Conservation (phyloP, 495 filamentous ascomycete genomes). For the Aspergillus indologenus region DNA sequence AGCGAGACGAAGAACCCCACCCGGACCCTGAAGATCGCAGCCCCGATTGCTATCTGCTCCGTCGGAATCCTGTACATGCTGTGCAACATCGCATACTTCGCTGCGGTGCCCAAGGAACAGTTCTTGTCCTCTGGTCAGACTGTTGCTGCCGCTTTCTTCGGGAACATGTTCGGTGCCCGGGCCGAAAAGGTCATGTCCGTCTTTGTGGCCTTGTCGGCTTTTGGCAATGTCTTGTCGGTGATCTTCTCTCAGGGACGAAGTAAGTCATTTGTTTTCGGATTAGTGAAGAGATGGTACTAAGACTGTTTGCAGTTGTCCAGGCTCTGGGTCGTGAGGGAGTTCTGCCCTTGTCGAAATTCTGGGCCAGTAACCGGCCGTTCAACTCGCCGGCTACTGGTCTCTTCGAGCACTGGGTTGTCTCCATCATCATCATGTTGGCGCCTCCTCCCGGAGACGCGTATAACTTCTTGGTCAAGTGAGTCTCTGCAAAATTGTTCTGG, state of each 20-base stretch:
- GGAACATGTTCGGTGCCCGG: conserved; percentile 60
- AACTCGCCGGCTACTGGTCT: conserved; percentile 60
- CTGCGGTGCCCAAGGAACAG: conserved; percentile 61
- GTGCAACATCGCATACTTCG: conserved; percentile 71
- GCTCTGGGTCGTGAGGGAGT: conserved; percentile 66
- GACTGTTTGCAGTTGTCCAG: conserved; percentile 46
- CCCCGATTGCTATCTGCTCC: conserved; percentile 56
- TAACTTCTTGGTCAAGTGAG: conserved; percentile 61
- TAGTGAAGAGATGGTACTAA: not conserved
- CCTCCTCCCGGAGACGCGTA: conserved; percentile 64
- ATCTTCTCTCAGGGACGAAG: conserved; percentile 66
- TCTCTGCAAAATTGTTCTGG: conserved; percentile 14
- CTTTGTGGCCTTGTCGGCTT: conserved; percentile 68
- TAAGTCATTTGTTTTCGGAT: conserved; percentile 26
- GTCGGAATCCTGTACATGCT: conserved; percentile 66
- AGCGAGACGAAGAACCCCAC: conserved; percentile 61
- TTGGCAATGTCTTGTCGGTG: conserved; percentile 68
- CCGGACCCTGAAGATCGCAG: conserved; percentile 61
- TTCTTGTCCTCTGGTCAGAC: conserved; percentile 57
- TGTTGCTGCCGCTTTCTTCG: conserved; percentile 63
- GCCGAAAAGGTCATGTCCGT: conserved; percentile 61
- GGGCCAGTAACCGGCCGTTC: conserved; percentile 62
- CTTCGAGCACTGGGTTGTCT: conserved; percentile 59
- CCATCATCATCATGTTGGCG: conserved; percentile 58
- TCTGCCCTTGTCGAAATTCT: conserved; percentile 58